Evolutionary conservation across 345 rosid species (phyloP).

Genomic region (Rhizophora mangle): DNA sequence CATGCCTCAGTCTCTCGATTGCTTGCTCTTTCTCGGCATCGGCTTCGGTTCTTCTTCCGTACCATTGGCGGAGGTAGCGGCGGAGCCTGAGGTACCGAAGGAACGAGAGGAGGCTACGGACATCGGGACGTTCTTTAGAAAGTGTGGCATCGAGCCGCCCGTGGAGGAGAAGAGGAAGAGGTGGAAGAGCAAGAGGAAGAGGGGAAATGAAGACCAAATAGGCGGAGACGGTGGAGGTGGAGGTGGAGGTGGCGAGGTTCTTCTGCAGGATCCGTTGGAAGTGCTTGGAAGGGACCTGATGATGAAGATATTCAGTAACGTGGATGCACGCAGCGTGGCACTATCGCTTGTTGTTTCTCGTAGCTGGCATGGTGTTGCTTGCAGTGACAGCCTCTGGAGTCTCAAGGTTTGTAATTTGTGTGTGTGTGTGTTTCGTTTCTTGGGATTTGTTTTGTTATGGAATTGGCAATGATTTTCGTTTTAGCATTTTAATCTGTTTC

Average conservation of each 20-base stretch:
- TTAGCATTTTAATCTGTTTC: too few species aligned
- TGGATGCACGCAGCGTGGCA: constrained; percentile 72
- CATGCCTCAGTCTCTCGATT: too few species aligned
- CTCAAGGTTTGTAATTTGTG: constrained; percentile 34
- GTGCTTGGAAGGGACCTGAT: constrained; percentile 51
- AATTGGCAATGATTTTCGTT: too few species aligned
- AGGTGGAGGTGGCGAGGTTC: constrained; percentile 2
- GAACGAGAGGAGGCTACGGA: background rate
- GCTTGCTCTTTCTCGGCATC: background rate
- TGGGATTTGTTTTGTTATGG: background rate
- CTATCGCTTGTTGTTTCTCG: constrained; percentile 50
- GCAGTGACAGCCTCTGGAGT: constrained; percentile 47
- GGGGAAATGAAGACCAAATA: constrained; percentile 8
- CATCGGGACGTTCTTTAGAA: background rate
- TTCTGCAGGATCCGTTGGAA: constrained; percentile 42
- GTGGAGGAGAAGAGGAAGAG: constrained; percentile 13
- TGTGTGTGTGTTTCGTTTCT: background rate
- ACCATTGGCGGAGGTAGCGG: too few species aligned
- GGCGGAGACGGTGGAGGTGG: constrained; percentile 2
- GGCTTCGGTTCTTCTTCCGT: background rate
- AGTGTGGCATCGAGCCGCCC: background rate
- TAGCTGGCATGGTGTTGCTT: constrained; percentile 51
- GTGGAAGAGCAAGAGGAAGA: constrained; percentile 12
- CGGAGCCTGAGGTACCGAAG: background rate
- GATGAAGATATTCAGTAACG: constrained; percentile 44